Percentiles rank a stretch among this genome's conserved stretches.
phyloP scores from a whole-genome alignment of 2,329 filamentous ascomycete genomes.

The Dactylonectria estremocensis region DNA sequence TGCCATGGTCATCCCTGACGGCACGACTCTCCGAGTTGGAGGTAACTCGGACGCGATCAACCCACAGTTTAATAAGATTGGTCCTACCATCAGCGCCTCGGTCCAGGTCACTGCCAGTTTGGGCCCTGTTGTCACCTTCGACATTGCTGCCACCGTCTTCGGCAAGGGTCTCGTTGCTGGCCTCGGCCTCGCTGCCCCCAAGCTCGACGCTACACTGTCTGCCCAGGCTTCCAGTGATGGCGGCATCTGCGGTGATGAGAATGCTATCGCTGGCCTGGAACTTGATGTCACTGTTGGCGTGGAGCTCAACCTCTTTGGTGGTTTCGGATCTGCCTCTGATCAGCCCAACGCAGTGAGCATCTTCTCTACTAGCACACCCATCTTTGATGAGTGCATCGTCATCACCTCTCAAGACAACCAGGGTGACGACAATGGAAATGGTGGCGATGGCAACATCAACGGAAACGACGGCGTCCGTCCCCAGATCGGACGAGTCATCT shows the following conservation, averaged over 20 bases:
- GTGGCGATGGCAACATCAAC: not conserved
- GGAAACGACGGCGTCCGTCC: not conserved
- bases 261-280: slow-evolving; percentile 8
- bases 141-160: slow-evolving; percentile 18
- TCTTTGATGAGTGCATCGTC: slow-evolving; percentile 12
- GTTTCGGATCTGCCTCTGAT: slow-evolving; percentile 15
- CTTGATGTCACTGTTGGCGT: slow-evolving; percentile 19
- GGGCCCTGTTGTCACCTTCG: slow-evolving; percentile 15
- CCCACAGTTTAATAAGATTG: slow-evolving; percentile 19
- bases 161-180: slow-evolving; percentile 1
- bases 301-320: slow-evolving; percentile 16
- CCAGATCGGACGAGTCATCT: not conserved
- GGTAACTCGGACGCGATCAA: slow-evolving; percentile 15
- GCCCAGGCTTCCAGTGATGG: not conserved
- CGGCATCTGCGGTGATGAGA: not conserved
- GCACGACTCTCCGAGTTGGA: slow-evolving; percentile 10
- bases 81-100: slow-evolving; percentile 14
- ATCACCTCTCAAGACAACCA: not conserved
- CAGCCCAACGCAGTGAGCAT: slow-evolving; percentile 16
- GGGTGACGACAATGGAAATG: not conserved
- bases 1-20: slow-evolving; percentile 18
- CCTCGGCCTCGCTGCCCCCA: not conserved
- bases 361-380: slow-evolving; percentile 14
- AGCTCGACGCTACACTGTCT: not conserved
- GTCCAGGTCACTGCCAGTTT: slow-evolving; percentile 12